A percentile compares a stretch with the other conserved stretches of the same genome.
phyloP scores from a whole-genome alignment of 2,329 filamentous ascomycete genomes.

The Fusarium oligoseptatum region DNA sequence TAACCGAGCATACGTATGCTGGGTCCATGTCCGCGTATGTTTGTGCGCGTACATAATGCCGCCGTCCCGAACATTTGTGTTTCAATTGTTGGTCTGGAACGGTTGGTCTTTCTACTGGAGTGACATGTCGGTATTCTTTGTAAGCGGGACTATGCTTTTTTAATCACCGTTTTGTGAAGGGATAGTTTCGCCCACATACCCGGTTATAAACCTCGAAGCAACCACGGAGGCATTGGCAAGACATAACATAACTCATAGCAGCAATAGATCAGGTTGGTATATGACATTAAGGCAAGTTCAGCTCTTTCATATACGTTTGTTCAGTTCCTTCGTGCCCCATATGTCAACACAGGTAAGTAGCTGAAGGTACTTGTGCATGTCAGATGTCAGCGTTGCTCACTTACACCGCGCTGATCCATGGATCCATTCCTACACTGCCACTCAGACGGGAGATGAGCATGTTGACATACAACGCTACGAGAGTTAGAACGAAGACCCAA shows the following conservation, averaged over 20 bases:
- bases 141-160: background rate
- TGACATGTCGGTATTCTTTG: background rate
- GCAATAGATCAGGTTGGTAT: background rate
- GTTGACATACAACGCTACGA: background rate
- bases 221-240: background rate
- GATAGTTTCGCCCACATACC: background rate
- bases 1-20: constrained; percentile 27
- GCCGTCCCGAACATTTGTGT: background rate
- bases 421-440: background rate
- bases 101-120: background rate
- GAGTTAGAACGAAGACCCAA: background rate
- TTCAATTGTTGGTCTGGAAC: background rate
- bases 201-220: background rate
- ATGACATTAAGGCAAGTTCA: background rate
- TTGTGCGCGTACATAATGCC: constrained; percentile 1
- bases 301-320: background rate
- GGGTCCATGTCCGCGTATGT: background rate
- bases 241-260: background rate
- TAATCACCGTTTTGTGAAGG: background rate
- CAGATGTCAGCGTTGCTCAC: background rate
- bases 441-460: background rate
- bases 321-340: background rate
- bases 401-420: background rate
- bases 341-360: background rate
- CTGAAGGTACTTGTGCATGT: background rate